Evolutionary conservation across 495 filamentous ascomycete genomes (phyloP), one percentile per base, ranked within the genome.

Genomic region (Penicillium cosmopolitanum): DNA sequence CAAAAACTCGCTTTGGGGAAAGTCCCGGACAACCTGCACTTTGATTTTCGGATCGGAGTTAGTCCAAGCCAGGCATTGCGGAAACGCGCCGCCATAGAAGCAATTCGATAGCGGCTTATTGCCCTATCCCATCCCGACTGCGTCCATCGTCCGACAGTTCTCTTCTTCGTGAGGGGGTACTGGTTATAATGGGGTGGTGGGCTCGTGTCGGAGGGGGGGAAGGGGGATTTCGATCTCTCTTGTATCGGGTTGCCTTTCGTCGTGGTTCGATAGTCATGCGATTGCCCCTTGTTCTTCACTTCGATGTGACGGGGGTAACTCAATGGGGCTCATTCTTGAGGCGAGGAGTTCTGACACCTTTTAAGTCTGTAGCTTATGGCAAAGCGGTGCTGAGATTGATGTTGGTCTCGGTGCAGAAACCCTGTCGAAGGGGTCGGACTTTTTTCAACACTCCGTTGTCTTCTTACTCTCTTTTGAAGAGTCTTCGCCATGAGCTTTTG

Each of bases 251-350:
- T 80, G 73, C 72, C 77, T 82, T 93, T 96, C 90, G 94, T 97
- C 94, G 86, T 80, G 86, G 85, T 78, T 91, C 73, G 81, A 97
- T 85, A 97, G 95, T 89, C 86, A 98, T 97, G 94, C 93, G 95
- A 97, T 97, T 97, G 91, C 91, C 83, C 73, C 69, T 67, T 59
- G 74, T 72, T 65, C 64, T 66, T 61, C 50, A 28, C 56, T 53
- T 28, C 19, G 46, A 55, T 51, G 53, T 70, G 1, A 19, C 5
- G 16, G 72, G 71, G 85, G 90, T 96, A 93, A 97, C 95, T 96
- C 92, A 92, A 98, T 96, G 95, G 95, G 95, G 95, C 95, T 97
- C 92, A 98, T 96, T 97, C 92, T 97, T 91, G 95, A 91, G 87
- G 89, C 92, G 93, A 97, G 93, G 90, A 87, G 90, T 85, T 82